Evolutionary conservation across 768 basidiomycete species (phyloP).

Genomic region (Suillus paluster): DNA sequence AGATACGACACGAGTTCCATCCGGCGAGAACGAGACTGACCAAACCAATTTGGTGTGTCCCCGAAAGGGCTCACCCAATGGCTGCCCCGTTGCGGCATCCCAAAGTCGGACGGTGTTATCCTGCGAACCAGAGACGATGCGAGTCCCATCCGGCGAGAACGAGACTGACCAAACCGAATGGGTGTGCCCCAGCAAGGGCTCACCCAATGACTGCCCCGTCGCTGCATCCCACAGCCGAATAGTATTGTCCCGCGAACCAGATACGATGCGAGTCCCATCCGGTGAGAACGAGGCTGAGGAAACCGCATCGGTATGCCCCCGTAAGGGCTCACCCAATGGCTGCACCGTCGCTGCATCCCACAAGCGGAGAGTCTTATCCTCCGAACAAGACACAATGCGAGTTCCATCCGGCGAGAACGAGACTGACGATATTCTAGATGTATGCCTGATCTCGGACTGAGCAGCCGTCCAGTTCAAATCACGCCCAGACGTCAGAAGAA

Average conservation of each 20-base stretch:
- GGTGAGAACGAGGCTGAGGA: slow-evolving; percentile 16
- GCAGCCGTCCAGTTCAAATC: slow-evolving; percentile 8
- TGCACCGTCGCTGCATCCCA: slow-evolving; percentile 24
- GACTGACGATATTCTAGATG: background rate
- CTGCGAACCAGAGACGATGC: background rate
- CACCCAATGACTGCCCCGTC: slow-evolving; percentile 6
- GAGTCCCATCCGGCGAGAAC: background rate
- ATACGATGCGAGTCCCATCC: slow-evolving; percentile 10
- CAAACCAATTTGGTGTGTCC: background rate
- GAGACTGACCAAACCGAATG: slow-evolving; percentile 2
- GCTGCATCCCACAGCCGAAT: slow-evolving; percentile 16
- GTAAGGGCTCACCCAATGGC: slow-evolving; percentile 1
- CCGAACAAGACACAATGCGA: slow-evolving; percentile 22
- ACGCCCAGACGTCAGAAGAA: background rate
- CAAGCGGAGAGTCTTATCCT: slow-evolving; percentile 18
- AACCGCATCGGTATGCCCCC: slow-evolving; percentile 11
- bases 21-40: background rate
- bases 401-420: slow-evolving; percentile 19
- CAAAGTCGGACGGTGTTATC: background rate
- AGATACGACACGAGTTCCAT: background rate
- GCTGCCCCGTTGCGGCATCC: background rate
- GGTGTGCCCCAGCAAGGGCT: slow-evolving; percentile 13
- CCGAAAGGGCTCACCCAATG: background rate
- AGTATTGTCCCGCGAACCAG: slow-evolving; percentile 11
- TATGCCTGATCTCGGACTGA: slow-evolving; percentile 4